Percentiles rank a stretch among this genome's conserved stretches.
Evolutionary conservation across 202 grass and related monocot species (phyloP).

Genomic region (Musa balbisiana): DNA sequence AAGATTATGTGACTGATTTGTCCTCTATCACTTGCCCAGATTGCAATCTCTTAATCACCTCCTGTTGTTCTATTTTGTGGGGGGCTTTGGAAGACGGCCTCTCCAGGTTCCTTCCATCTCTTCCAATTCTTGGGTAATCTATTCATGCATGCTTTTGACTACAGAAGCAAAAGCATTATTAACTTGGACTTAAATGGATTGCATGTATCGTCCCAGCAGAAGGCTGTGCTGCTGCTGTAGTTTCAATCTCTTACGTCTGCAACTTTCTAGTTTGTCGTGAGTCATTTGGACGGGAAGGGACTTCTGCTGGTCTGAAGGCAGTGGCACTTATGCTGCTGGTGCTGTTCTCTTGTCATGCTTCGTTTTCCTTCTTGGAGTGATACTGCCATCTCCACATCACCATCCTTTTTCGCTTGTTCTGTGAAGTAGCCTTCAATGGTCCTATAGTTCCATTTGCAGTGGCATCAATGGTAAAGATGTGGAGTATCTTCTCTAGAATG

Average conservation of each 20-base stretch:
- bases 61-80: background rate
- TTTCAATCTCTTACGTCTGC: background rate
- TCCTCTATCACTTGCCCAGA: background rate
- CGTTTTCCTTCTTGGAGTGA: too few species aligned
- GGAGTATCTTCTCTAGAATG: too few species aligned
- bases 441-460: background rate
- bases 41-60: background rate
- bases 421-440: background rate
- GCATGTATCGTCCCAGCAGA: background rate
- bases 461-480: background rate
- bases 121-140: background rate
- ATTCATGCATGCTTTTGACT: background rate
- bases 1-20: slow-evolving; percentile 6
- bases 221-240: background rate
- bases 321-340: background rate
- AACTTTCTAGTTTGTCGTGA: background rate
- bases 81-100: background rate
- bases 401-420: background rate
- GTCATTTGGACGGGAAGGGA: background rate
- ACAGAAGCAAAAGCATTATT: background rate
- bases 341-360: background rate
- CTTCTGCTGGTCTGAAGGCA: background rate
- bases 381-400: too few species aligned
- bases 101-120: background rate
- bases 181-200: background rate